phyloP scores from a whole-genome alignment of 345 rosid species.

The Psidium friedrichsthalianum region DNA sequence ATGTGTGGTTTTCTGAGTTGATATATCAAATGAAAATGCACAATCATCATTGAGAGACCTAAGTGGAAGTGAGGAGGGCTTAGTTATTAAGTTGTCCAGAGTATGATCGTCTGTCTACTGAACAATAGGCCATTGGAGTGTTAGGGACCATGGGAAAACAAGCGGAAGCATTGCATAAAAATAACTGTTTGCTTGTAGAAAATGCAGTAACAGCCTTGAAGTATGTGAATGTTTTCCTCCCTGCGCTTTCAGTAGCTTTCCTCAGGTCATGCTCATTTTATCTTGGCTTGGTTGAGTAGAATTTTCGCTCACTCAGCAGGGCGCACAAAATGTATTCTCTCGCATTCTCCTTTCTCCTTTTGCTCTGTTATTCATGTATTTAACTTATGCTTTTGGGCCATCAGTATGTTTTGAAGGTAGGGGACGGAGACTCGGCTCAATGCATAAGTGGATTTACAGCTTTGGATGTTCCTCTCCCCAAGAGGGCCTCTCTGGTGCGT shows the following conservation, averaged over 20 bases:
- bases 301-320: neutral
- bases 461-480: conserved; percentile 62
- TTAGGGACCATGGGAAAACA: neutral
- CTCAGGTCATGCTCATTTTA: neutral
- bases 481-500: conserved; percentile 73
- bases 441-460: conserved; percentile 68
- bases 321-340: neutral
- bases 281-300: neutral
- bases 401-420: conserved; percentile 60
- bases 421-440: conserved; percentile 47
- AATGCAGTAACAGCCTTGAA: neutral
- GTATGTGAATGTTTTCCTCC: neutral
- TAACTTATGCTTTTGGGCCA: neutral
- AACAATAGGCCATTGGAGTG: neutral
- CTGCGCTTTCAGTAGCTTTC: neutral
- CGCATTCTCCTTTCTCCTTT: neutral
- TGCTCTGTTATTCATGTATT: neutral
- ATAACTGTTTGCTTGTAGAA: neutral
- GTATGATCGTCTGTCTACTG: neutral
- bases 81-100: neutral
- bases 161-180: neutral
- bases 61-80: neutral
- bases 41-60: neutral
- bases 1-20: neutral
- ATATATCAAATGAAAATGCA: neutral